Evolutionary conservation across 1,284 basidiomycete species (phyloP).

Genomic region (Cutaneotrichosporon sp.): DNA sequence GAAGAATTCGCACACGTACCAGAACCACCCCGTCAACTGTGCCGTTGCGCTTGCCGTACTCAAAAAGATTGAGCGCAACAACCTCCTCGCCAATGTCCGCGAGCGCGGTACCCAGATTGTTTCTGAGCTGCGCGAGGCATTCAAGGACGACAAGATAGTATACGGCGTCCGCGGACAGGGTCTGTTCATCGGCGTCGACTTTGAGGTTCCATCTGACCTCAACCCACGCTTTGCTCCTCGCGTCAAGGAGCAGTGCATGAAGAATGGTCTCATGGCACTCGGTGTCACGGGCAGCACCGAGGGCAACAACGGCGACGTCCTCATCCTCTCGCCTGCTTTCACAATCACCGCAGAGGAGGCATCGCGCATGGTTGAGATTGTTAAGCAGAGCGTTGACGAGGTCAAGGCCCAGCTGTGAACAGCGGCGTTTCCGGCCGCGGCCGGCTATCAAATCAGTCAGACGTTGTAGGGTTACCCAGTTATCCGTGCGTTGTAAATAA

Average conservation of each 20-base stretch:
- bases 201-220: constrained; percentile 20
- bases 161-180: constrained; percentile 54
- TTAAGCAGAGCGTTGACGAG: constrained; percentile 15
- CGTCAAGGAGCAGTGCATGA: constrained; percentile 26
- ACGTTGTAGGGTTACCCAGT: no score
- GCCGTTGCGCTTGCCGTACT: constrained; percentile 75
- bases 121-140: constrained; percentile 15
- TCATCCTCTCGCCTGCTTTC: constrained; percentile 30
- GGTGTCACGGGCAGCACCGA: constrained; percentile 26
- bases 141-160: constrained; percentile 19
- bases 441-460: no score
- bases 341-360: constrained; percentile 23
- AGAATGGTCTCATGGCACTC: constrained; percentile 28
- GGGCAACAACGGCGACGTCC: constrained; percentile 25
- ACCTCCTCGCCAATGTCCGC: constrained; percentile 49
- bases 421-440: no score
- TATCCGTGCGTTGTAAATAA: no score
- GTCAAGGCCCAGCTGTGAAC: constrained; percentile 5
- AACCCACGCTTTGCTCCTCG: constrained; percentile 24
- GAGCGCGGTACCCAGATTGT: constrained; percentile 26
- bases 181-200: constrained; percentile 44
- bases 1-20: constrained; percentile 78
- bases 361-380: constrained; percentile 20
- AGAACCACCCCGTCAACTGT: constrained; percentile 70
- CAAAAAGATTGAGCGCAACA: constrained; percentile 61